Percentiles rank a stretch among this genome's conserved stretches.
Evolutionary conservation across 495 filamentous ascomycete genomes (phyloP).

Genomic region (Penicillium cinerascens): DNA sequence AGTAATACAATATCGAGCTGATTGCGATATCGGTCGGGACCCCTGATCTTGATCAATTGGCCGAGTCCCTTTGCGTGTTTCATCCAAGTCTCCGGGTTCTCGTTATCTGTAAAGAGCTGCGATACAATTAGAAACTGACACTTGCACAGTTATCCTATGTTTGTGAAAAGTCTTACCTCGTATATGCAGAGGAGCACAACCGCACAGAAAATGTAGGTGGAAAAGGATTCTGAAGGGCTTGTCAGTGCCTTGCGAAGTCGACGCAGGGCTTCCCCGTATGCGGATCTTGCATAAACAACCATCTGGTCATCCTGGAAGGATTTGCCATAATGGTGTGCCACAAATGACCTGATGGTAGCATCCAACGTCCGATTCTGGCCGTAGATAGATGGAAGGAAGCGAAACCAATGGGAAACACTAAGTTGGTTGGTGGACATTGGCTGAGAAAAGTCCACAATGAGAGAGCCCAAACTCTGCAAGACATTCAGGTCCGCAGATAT

Average conservation of each 20-base stretch:
- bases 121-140: background rate
- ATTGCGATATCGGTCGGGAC: slow-evolving; percentile 24
- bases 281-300: slow-evolving; percentile 25
- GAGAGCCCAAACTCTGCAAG: slow-evolving; percentile 19
- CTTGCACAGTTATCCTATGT: no score
- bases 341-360: slow-evolving; percentile 29
- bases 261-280: slow-evolving; percentile 29
- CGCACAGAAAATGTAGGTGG: slow-evolving; percentile 31
- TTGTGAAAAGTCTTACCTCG: slow-evolving; percentile 20
- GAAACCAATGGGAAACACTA: slow-evolving; percentile 27
- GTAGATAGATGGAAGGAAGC: slow-evolving; percentile 29
- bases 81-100: slow-evolving; percentile 37
- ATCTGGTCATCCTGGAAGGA: slow-evolving; percentile 21
- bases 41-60: slow-evolving; percentile 26
- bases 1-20: slow-evolving; percentile 27
- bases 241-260: slow-evolving; percentile 25
- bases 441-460: slow-evolving; percentile 25
- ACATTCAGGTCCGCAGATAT: slow-evolving; percentile 19
- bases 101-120: slow-evolving; percentile 31
- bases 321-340: slow-evolving; percentile 31
- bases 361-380: slow-evolving; percentile 29
- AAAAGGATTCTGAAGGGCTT: slow-evolving; percentile 22
- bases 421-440: slow-evolving; percentile 15
- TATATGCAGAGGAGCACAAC: slow-evolving; percentile 35
- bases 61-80: slow-evolving; percentile 35